Percentiles rank a stretch among this genome's conserved stretches.
Evolutionary conservation across 129 eudicot species (phyloP).

Genomic region (Rutidosis leptorrhynchoides): DNA sequence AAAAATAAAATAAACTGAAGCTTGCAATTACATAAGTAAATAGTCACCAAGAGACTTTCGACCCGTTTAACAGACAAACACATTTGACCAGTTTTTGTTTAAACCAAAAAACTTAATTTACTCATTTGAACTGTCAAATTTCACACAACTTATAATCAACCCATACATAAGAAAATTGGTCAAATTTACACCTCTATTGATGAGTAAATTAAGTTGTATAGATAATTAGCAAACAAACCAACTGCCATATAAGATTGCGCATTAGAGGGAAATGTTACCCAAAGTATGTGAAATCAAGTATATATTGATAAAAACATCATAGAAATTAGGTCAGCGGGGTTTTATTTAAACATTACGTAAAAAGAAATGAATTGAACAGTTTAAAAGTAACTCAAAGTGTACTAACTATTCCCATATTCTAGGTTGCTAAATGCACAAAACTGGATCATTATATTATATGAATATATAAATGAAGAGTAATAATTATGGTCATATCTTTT

Average conservation of each 20-base stretch:
- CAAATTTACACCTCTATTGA: not conserved
- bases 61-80: not conserved
- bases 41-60: not conserved
- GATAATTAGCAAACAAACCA: slow-evolving; percentile 48
- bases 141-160: not conserved
- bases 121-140: not conserved
- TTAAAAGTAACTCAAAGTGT: slow-evolving; percentile 1
- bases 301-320: not conserved
- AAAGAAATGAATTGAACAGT: not conserved
- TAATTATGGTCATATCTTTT: not conserved
- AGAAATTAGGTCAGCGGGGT: too few species aligned
- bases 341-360: too few species aligned
- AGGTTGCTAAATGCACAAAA: not conserved
- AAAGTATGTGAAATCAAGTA: not conserved
- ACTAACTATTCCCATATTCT: too few species aligned
- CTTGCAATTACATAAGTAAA: slow-evolving; percentile 12
- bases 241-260: slow-evolving; percentile 76
- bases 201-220: not conserved
- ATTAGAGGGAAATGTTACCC: slow-evolving; percentile 19
- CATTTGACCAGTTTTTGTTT: slow-evolving; percentile 2
- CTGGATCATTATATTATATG: not conserved
- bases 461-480: not conserved
- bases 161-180: not conserved
- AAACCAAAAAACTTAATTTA: not conserved
- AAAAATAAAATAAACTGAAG: too few species aligned